phyloP scores from a whole-genome alignment of 1,139 yeast genomes.

The Taphrina deformans region DNA sequence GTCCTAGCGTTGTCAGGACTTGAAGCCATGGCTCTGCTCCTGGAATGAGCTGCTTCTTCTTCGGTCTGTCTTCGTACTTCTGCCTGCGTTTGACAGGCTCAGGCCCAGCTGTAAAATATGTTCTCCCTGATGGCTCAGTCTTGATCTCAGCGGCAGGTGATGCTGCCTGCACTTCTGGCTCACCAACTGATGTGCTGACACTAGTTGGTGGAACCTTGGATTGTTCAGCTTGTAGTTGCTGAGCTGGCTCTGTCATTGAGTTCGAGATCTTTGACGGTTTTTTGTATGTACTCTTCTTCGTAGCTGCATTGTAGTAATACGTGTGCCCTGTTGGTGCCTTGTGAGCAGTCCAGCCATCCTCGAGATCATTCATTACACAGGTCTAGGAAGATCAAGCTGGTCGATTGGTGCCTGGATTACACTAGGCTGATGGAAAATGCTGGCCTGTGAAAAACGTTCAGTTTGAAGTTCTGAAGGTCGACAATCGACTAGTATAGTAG shows the following conservation, averaged over 20 bases:
- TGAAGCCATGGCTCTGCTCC: slow-evolving; percentile 48
- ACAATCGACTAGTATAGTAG: too few relatives aligned
- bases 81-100: background rate
- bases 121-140: background rate
- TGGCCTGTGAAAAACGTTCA: too few relatives aligned
- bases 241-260: background rate
- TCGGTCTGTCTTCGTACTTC: slow-evolving; percentile 30
- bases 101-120: background rate
- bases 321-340: slow-evolving; percentile 46
- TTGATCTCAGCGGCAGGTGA: background rate
- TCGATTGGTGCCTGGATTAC: too few relatives aligned
- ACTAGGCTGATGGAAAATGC: too few relatives aligned
- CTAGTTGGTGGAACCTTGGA: background rate
- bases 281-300: slow-evolving; percentile 44
- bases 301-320: slow-evolving; percentile 43
- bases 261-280: slow-evolving; percentile 38
- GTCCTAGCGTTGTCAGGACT: slow-evolving; percentile 51
- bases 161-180: background rate
- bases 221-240: background rate
- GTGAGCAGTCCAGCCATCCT: slow-evolving; percentile 44
- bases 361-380: slow-evolving; percentile 6
- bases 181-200: background rate
- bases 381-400: too few relatives aligned
- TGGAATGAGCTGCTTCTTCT: slow-evolving; percentile 26
- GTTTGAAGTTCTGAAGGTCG: too few relatives aligned